Evolutionary conservation across 768 basidiomycete genomes (phyloP), one percentile per base, ranked within the genome.

Genomic region (Scleroderma bovista): DNA sequence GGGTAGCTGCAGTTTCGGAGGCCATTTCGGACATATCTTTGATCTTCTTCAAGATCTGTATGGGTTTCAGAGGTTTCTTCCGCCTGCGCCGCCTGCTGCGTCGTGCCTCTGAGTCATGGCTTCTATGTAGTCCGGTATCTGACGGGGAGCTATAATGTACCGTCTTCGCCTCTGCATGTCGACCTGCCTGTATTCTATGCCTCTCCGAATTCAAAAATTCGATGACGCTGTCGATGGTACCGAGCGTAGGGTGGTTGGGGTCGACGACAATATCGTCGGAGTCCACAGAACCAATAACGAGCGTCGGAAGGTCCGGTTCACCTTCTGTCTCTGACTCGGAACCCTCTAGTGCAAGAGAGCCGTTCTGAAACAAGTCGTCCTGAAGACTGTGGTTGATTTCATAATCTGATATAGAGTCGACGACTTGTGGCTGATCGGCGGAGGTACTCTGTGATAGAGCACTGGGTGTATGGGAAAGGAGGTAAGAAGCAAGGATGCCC

Each of bases 171-270:
- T 59, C 65, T 48, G 63, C 46, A 62, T 57, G 57, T 22, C 63
- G 56, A 38, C 69, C 61, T 7, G 80, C 83, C 39, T 72, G 75
- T 54, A 79, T 73, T 53, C 75, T 73, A 32, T 78, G 80, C 48
- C 85, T 74, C 62, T 90, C 88, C 10, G 79, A 80, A 38, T 83
- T 84, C 44, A 89, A 74, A 52, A 88, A 91, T n/a, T 77, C 78
- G 13, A 91, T 72, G 0, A 84, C 86, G 51, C 81, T 80, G 51
- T 86, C 86, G 15, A 91, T 75, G 46, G 79, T 77, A 0, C 88
- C 88, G 13, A 91, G 67, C 3, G 84, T 87, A 0, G 88, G 87
- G 41, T 78, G 73, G 23, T 70, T 71, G 15, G 61, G 45, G 19
- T 73, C 72, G 2, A 57, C 52, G 23, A 57, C 63, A 22, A 32